Percentiles rank a stretch among this genome's conserved stretches.
phyloP scores from a whole-genome alignment of 192 early-diverging fungal genomes.

The Backusella macrospora region DNA sequence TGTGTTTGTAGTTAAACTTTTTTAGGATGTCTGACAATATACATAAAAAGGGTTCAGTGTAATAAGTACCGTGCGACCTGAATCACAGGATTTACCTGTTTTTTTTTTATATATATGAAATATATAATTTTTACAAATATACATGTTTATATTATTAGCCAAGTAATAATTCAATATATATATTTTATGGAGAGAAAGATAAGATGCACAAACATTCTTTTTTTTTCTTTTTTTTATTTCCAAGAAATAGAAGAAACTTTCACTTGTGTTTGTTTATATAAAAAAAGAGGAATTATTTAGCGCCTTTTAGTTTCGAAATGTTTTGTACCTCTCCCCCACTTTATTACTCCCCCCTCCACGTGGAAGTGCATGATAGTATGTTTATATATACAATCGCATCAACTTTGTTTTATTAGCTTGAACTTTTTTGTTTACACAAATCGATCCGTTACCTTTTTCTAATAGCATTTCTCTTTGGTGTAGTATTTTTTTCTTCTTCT shows the following conservation, averaged over 20 bases:
- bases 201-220: background rate
- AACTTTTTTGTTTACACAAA: background rate
- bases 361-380: conserved; percentile 7
- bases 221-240: background rate
- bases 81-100: background rate
- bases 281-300: background rate
- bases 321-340: conserved; percentile 7
- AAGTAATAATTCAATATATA: too few relatives aligned
- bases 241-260: too few relatives aligned
- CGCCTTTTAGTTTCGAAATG: background rate
- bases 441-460: conserved; percentile 10
- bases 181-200: background rate
- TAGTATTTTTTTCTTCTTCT: background rate
- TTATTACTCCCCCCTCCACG: background rate
- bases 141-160: background rate
- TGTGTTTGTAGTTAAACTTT: conserved; percentile 8
- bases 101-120: background rate
- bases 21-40: conserved; percentile 12
- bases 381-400: background rate
- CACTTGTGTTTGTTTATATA: too few relatives aligned
- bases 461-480: background rate
- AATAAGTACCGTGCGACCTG: background rate
- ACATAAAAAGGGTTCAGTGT: conserved; percentile 11
- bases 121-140: background rate
- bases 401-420: background rate